Evolutionary conservation across 495 filamentous ascomycete species (phyloP), one percentile per base, ranked within the genome.

Genomic region (Pseudoneurospora amorphoporcata): DNA sequence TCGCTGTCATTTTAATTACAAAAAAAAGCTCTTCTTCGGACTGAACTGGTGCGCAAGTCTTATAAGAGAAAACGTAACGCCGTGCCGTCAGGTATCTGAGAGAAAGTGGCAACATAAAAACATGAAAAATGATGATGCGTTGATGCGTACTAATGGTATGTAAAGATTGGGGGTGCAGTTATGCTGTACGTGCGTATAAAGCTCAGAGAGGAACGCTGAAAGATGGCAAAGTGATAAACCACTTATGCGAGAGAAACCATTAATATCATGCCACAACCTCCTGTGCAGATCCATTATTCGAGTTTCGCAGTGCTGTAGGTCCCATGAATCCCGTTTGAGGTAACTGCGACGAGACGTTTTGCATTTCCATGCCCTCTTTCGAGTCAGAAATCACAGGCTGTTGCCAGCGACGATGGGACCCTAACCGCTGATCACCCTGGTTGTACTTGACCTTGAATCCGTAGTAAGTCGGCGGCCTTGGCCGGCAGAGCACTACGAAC

Each of bases 401-500:
- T 40, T 47, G 70, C 61, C 73, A 70, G 29, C 74, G 71, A 39
- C 45, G 42, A 65, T 65, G 53, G 2, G 72, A 4, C 3, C 88
- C 90, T 69, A 97, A 90, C 58, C 95, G 88, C 80, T 95, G 92
- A 79, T 99, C 95, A 7, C 95, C 95, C 72, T 90, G 87, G 75
- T 89, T 84, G 76, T 95, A 95, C 40, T 82, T 77, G 68, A 84
- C 78, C 83, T 97, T 98, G 83, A 98, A 95, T 74, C 91, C 88
- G 76, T 97, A 87, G 80, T 98, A 98, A 5, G 92, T 95, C 45
- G 95, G 94, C 32, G 93, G 91, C 35, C 95, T 86, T 40, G 95
- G 93, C 68, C 95, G 88, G 70, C 90, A 88, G 41, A 99, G 84
- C 61, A 97, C 94, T 2, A 90, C 85, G 37, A 92, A 81, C 89